Percentiles rank a stretch among this genome's conserved stretches.
These are phyloP conservation scores for Hippophae gyantsensis DNA, from an alignment of 306 rosid species.

Conservation along the genomic window DNA sequence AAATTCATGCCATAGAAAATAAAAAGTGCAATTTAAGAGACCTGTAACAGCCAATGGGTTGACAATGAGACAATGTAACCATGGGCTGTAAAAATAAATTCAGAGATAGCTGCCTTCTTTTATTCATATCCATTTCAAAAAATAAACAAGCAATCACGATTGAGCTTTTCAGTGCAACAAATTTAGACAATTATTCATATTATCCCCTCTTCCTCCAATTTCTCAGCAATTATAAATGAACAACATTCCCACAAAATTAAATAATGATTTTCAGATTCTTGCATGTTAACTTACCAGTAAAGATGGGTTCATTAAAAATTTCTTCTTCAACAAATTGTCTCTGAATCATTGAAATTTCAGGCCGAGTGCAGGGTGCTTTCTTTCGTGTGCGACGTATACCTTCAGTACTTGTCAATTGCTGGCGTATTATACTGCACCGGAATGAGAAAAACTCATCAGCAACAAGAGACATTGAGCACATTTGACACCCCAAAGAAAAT, in stretches of 20 bases:
- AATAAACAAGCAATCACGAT: no score
- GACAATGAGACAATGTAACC: no score
- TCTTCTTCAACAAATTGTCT: constrained; percentile 81
- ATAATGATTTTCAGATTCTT: background rate
- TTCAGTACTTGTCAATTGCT: constrained; percentile 79
- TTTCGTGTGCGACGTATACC: constrained; percentile 85
- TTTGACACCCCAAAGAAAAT: background rate
- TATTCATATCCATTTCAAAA: no score
- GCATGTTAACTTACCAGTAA: constrained; percentile 45
- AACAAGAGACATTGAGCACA: constrained; percentile 10
- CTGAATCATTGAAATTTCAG: constrained; percentile 76
- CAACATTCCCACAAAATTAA: background rate
- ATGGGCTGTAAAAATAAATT: no score
- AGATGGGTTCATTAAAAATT: constrained; percentile 56
- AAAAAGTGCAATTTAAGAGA: background rate
- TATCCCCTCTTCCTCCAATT: no score
- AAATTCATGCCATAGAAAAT: background rate
- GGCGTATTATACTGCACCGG: constrained; percentile 70
- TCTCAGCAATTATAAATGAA: background rate
- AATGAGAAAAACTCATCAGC: constrained; percentile 22
- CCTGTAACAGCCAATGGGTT: no score
- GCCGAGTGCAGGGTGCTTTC: constrained; percentile 86
- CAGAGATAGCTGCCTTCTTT: no score
- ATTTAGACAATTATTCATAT: no score
- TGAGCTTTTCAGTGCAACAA: no score